Evolutionary conservation across 2,329 filamentous ascomycete genomes (phyloP).

Genomic region (Cordyceps javanica): DNA sequence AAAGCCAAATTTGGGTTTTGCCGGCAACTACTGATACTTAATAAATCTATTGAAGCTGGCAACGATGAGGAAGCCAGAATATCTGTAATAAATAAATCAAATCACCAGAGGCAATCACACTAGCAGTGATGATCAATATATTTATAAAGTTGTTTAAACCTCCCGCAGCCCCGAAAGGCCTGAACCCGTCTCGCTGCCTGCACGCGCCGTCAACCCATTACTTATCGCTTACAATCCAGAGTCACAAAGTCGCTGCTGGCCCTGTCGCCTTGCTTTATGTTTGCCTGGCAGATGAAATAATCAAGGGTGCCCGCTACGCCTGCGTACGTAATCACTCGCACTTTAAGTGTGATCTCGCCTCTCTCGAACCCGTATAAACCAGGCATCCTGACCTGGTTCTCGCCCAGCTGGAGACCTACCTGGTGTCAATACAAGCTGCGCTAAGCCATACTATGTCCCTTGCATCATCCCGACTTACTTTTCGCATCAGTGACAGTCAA

Average conservation of each 20-base stretch:
- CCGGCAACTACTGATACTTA: too few relatives aligned
- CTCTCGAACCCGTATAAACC: background rate
- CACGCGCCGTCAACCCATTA: too few relatives aligned
- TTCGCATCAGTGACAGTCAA: slow-evolving; percentile 6
- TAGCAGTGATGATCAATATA: background rate
- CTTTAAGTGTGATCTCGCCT: background rate
- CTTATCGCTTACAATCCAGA: slow-evolving; percentile 1
- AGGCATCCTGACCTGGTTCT: background rate
- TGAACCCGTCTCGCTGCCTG: background rate
- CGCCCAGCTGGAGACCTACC: slow-evolving; percentile 1
- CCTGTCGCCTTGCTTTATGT: slow-evolving; percentile 6
- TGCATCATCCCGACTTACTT: background rate
- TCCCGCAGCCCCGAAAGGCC: background rate
- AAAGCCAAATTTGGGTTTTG: too few relatives aligned
- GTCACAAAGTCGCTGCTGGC: slow-evolving; percentile 4
- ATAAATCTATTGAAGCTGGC: too few relatives aligned
- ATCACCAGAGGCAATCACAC: too few relatives aligned
- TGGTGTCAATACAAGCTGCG: background rate
- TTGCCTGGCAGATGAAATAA: slow-evolving; percentile 6
- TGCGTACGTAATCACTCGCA: slow-evolving; percentile 3
- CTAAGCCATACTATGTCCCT: too few relatives aligned
- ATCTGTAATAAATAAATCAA: too few relatives aligned
- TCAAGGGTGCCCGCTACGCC: slow-evolving; percentile 3
- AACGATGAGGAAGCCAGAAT: too few relatives aligned
- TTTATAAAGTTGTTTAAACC: background rate